A percentile compares a stretch with the other conserved stretches of the same genome.
phyloP scores from a whole-genome alignment of 768 basidiomycete species.

The Russula sp. region DNA sequence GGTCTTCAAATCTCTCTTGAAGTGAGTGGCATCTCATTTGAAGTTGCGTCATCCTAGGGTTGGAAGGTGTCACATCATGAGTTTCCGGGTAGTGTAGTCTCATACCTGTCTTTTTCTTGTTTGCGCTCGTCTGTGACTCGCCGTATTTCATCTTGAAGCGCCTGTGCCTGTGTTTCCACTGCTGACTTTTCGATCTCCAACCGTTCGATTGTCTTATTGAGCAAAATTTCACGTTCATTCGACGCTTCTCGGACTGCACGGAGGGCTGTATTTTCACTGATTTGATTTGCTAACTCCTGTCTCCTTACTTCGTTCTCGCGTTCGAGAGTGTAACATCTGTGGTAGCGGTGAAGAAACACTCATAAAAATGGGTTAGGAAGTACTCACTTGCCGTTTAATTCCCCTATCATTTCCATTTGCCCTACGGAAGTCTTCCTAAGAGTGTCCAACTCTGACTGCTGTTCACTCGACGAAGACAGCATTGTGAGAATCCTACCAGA shows the following conservation, averaged over 20 bases:
- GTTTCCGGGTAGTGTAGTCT: neutral
- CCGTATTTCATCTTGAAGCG: constrained; percentile 18
- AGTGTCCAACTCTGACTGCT: constrained; percentile 18
- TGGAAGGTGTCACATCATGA: neutral
- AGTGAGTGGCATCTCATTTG: constrained; percentile 40
- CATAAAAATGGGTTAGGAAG: too few species aligned
- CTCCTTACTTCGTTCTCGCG: constrained; percentile 16
- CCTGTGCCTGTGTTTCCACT: constrained; percentile 2
- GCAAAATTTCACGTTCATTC: constrained; percentile 16
- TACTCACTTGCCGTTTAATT: constrained; percentile 20
- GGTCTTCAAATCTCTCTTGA: constrained; percentile 61
- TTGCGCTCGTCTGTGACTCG: constrained; percentile 13
- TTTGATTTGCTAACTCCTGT: constrained; percentile 17
- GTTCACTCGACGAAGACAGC: constrained; percentile 22
- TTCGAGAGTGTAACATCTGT: constrained; percentile 22
- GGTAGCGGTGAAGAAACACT: neutral
- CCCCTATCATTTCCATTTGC: constrained; percentile 24
- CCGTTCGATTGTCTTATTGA: constrained; percentile 11
- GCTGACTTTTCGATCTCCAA: constrained; percentile 19
- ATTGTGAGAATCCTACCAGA: constrained; percentile 15
- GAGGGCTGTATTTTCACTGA: constrained; percentile 10
- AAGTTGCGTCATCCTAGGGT: constrained; percentile 23
- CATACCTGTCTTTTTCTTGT: constrained; percentile 22
- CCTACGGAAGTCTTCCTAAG: constrained; percentile 18
- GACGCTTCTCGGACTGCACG: constrained; percentile 11